Base-by-base conservation (phyloP, 169 alveolate species). In the Eimeria acervulina region DNA sequence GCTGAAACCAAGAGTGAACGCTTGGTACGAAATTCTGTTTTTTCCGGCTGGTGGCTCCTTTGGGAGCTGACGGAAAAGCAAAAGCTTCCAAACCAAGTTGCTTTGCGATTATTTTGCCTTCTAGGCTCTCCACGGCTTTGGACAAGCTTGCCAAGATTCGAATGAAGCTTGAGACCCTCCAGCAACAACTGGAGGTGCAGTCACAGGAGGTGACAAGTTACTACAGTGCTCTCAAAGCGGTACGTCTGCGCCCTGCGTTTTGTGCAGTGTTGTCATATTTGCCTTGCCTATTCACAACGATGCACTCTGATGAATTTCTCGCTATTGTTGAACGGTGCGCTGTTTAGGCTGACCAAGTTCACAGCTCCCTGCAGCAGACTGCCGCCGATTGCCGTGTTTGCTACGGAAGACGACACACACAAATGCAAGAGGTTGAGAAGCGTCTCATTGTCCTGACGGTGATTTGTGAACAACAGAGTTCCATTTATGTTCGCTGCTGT, bases 361-460 rank as follows among this genome's bases (percentile, higher is more conserved):
- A 70, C 85, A 83, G 83, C 78, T 59, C 96, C 59, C 59, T 94
- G 90, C 94, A 94, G 81, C 90, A 88, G 36, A 61, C 96, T 26
- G 78, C 91, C 40, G 87, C 96, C 38, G 96, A 94, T 81, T 94
- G 96, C 81, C 83, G 72, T 15, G 96, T 94, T 76, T 94, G 96
- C 80, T 94, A 83, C 81, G 85, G 90, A 36, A 70, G 96, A 26
- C 85, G 96, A 1, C 83, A 88, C 28, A 83, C 96, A 76, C 96
- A 94, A 90, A 55, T 94, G 94, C 66, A 68, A 28, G 96, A 94
- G 61, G 96, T 94, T 40, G 96, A 94, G 47, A 94, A 94, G 61
- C 96, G 96, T 47, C 94, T 94, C 10, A 94, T 78, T 33, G 89
- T 94, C 19, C 68, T 94, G 63, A 94, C 96, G 47, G 96, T 94